phyloP scores from a whole-genome alignment of 257 asterid species.

The Pogostemon cablin region DNA sequence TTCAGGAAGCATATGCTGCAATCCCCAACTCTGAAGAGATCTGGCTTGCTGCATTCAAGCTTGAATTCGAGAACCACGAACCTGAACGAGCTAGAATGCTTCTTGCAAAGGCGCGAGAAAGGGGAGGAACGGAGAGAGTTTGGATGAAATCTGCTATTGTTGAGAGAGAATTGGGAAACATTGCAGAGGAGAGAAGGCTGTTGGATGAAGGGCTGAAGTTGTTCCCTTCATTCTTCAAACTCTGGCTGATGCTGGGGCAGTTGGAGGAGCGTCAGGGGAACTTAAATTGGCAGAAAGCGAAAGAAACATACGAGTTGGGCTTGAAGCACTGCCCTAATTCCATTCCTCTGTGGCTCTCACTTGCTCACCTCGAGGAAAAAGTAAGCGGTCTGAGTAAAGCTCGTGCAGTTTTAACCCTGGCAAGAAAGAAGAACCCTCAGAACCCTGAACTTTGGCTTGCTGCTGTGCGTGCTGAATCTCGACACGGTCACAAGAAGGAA shows the following conservation, averaged over 20 bases:
- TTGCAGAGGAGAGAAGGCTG: constrained; percentile 69
- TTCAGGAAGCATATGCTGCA: constrained; percentile 96
- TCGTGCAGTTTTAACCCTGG: constrained; percentile 81
- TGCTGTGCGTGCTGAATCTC: constrained; percentile 75
- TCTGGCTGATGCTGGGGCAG: constrained; percentile 94
- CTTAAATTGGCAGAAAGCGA: constrained; percentile 52
- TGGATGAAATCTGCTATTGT: constrained; percentile 98
- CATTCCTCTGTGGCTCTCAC: constrained; percentile 85
- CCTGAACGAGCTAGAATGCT: constrained; percentile 88
- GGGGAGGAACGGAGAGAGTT: constrained; percentile 90
- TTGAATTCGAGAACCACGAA: constrained; percentile 93
- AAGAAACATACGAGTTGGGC: constrained; percentile 67
- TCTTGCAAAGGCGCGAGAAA: constrained; percentile 90
- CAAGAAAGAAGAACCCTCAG: constrained; percentile 81
- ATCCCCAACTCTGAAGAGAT: constrained; percentile 94
- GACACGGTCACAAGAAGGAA: constrained; percentile 80
- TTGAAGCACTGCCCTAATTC: constrained; percentile 67
- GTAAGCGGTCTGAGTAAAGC: constrained; percentile 73
- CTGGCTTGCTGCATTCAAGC: constrained; percentile 98
- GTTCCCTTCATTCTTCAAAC: constrained; percentile 79
- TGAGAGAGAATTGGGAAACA: constrained; percentile 85
- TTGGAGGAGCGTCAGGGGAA: constrained; percentile 74
- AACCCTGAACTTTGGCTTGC: constrained; percentile 90
- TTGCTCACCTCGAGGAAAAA: constrained; percentile 76
- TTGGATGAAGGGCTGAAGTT: constrained; percentile 76